Evolutionary conservation across 1,284 basidiomycete species (phyloP), one percentile per base, ranked within the genome.

Genomic region (Schizophyllum amplum): DNA sequence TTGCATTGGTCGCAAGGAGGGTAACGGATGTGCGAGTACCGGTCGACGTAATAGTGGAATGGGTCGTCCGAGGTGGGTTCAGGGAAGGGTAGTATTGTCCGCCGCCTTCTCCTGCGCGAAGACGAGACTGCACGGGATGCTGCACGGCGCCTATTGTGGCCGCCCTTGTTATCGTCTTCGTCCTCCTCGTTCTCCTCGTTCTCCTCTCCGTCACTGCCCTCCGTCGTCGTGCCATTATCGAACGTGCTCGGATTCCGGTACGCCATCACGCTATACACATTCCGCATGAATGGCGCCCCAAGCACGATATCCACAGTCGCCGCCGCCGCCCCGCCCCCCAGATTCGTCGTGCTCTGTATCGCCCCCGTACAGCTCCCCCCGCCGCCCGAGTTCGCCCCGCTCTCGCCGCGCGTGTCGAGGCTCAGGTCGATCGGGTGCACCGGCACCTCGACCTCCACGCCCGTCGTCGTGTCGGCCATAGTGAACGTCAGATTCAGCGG

Each of bases 201-300:
- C 3, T 42, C 33, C 3, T 42, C 33, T 3, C 17, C 33, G 33
- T 42, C 33, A 17, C 17, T 17, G 33, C 33, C 17, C 13, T 9
- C 17, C 13, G 33, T 42, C 33, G 33, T 17, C 11, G 33, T 42
- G 13, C 17, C 13, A 9, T 42, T 42, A 17, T 42, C 33, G 33
- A 42, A 42, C 33, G 33, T 42, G 33, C 33, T 42, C 33, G 33
- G 33, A 42, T 42, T 42, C 33, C 33, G 2, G 66, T 84, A 87
- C 0, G 83, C 83, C 77, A 89, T 78, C 60, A 89, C 86, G 21
- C 80, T 82, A 66, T 90, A 90, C 4, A 81, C 77, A 64, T 82
- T 89, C 9, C 87, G 78, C 63, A 90, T 72, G 66, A 90, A 90
- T 0, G 87, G 83, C 0, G 88, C 83, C 24, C 87, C 88, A 49